Base-by-base conservation (phyloP, 2,329 filamentous ascomycete genomes). In the Fusarium euwallaceae region DNA sequence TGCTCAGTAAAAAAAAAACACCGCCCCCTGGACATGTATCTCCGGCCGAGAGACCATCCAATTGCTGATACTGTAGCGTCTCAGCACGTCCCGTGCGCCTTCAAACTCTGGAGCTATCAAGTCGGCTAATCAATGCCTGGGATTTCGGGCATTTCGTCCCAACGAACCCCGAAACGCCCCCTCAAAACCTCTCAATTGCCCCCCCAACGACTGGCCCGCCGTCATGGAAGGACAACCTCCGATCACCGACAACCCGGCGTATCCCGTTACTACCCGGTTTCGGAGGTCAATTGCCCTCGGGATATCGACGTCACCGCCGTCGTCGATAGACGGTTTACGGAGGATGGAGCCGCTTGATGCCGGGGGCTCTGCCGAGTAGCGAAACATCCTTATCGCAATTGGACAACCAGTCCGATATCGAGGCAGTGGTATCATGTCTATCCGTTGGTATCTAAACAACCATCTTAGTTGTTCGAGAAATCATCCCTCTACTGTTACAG, bases 231-330 rank as follows among this genome's bases (percentile, higher is more conserved):
- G 36, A 66, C 60, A 41, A 71, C 37, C 66, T 69, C 27, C 29
- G 60, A 34, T 43, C 66, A 48, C 61, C 65, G 68, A 71, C 59
- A 39, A 67, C 63, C 76, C 73, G 76, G 64, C 65, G 58, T 67
- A 71, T 71, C 76, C 76, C 76, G 76, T 71, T 66, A 67, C 64
- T 78, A 78, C 71, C 76, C 76, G 76, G 58, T 60, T 58, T 60
- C 71, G 60, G 67, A 70, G 43, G 27, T 71, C 16, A 48, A 76
- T 75, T 72, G 59, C 69, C 72, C 55, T 66, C 48, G 24, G 45
- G 36, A 34, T 71, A 64, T 64, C 69, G 66, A 77, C 71, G 73
- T 78, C 76, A 78, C 73, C 43, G 32, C 56, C 58, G 64, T 66
- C 66, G 55, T 71, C 56, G 36, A 60, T 39, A 22, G 48, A 60